A percentile compares a stretch with the other conserved stretches of the same genome.
These are phyloP conservation scores for Leptographium procerum DNA, from an alignment of 2,329 filamentous ascomycete species.

Conservation along the genomic window DNA sequence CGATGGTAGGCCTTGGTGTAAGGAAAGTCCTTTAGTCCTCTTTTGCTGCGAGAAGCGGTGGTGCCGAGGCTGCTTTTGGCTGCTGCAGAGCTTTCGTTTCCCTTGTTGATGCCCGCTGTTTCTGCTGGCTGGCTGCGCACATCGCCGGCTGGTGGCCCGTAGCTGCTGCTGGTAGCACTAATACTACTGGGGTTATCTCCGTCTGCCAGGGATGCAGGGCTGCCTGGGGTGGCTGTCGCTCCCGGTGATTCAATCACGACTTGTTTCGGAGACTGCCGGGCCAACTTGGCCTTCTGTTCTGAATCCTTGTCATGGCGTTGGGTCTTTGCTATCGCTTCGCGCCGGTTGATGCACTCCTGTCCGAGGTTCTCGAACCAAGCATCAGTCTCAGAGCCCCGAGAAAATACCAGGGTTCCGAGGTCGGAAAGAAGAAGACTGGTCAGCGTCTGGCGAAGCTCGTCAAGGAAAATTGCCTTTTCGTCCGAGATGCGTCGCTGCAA, in stretches of 20 bases:
- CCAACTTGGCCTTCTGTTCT: conserved; percentile 21
- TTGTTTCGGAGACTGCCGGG: background rate
- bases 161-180: background rate
- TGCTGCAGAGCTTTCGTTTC: conserved; percentile 27
- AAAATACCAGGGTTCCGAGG: conserved; percentile 73
- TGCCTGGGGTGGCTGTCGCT: background rate
- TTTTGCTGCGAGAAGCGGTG: background rate
- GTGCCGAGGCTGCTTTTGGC: background rate
- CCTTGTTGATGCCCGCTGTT: conserved; percentile 22
- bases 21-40: conserved; percentile 51
- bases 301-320: background rate
- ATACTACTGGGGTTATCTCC: background rate
- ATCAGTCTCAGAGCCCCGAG: conserved; percentile 87
- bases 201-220: background rate
- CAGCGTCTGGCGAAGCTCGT: conserved; percentile 65
- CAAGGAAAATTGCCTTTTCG: conserved; percentile 68
- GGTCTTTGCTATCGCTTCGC: conserved; percentile 41
- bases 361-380: conserved; percentile 66
- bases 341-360: conserved; percentile 53
- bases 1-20: conserved; percentile 71
- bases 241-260: background rate
- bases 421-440: conserved; percentile 83
- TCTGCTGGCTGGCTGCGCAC: background rate
- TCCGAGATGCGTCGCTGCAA: conserved; percentile 50
- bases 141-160: background rate